Evolutionary conservation across 495 filamentous ascomycete genomes (phyloP), one percentile per base, ranked within the genome.

Genomic region (Hyphodiscus hymeniophilus): DNA sequence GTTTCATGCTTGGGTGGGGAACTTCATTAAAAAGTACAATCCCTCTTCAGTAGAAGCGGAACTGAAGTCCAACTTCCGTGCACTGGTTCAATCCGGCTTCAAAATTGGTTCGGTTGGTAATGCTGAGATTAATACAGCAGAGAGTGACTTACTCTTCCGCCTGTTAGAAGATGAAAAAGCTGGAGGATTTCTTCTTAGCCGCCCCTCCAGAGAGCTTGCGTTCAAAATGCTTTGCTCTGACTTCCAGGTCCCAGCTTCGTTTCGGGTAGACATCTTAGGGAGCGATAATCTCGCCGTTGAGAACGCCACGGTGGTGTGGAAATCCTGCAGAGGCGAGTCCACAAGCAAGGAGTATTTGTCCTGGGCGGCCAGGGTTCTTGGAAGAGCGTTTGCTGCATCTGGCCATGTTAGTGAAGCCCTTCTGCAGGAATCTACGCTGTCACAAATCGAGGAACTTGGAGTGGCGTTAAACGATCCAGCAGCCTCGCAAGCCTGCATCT

Each of bases 341-440:
- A 71, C 82, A 24, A 82, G 81, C 35, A 66, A 71, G 22, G 74
- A 79, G 17, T 97, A 92, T 60, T 65, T 85, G 11, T 64, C 86
- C 3, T 98, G 92, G 92, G 85, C 84, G 32, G 89, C 83, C 6
- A 76, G 80, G 44, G 83, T 89, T 13, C 70, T 98, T 18, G 92
- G 92, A 16, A 77, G 87, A 55, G 82, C 87, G 0, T 97, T 89
- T 65, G 81, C 84, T 36, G 74, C 84, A 3, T 85, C 80, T 40
- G 87, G 87, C 15, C 66, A 77, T 48, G 73, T 86, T 17, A 74
- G 76, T 24, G 60, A 61, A 41, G 71, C 75, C 32, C 66, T 85
- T 47, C 60, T 79, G 0, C 70, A 70, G 11, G 82, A 86, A 49
- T 77, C 74, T 21, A 68, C 64, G 12, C 62, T 82, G 7, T 61